Base-by-base conservation (phyloP, 768 basidiomycete species). In the Gymnopilus junonius region DNA sequence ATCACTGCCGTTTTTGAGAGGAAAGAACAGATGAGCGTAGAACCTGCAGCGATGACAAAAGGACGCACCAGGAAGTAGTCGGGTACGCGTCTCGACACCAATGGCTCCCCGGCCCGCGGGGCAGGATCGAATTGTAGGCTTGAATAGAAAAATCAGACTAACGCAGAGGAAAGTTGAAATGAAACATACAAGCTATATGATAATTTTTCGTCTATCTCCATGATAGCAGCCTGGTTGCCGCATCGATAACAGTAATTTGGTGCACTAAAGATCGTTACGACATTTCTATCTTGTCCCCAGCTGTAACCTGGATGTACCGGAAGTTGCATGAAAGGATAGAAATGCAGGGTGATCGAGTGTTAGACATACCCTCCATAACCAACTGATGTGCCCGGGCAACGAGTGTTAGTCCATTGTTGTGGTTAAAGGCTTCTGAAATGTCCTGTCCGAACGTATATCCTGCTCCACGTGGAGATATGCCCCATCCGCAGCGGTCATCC, bases 101-200 rank as follows among this genome's bases (percentile, higher is more conserved):
- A 89, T 53, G 97, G 97, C 77, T 99, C 97, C 70, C 97, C 97
- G 73, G 97, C 95, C 76, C 97, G 86, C 71, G 97, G 97, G 69
- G 97, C 97, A 73, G 97, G 97, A 80, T 99, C 97, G 79, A 99
- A 99, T 88, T 99, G 97, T 79, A 99, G 86, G 92, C 95, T 99
- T 37, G 14, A 40, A 42, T 5, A 20, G 32, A 17, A 8, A 50
- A 29, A 34, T 61, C 60, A 25, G 34, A 58, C 8, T 40, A 23
- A 40, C 27, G 51, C 14, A 35, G 5, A 43, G 32, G 35, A 12
- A 58, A 5, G 35, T 45, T 31, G 55, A 58, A 65, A 25, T 11
- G 23, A 51, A n/a, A 85, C 91, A 55, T 70, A 93, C 92, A 94
- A 94, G 80, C 90, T 93, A 78, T 94, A 94, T 58, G 92, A 93